Evolutionary conservation across 257 asterid genomes (phyloP).

Genomic region (Cynanchum wilfordii): DNA sequence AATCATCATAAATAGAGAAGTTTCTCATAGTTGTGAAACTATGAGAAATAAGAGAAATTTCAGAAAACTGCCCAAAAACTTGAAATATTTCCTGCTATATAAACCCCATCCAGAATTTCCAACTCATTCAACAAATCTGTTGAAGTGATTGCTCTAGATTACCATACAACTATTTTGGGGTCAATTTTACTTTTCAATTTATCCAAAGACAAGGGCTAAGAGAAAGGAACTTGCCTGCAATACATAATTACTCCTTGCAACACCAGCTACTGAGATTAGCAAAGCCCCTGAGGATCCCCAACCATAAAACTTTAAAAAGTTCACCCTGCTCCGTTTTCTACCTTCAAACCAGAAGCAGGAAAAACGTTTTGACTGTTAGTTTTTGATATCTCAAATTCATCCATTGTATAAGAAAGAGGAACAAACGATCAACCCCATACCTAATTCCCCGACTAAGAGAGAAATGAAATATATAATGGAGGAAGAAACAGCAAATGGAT

Average conservation of each 20-base stretch:
- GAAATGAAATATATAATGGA: slow-evolving; percentile 44
- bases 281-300: slow-evolving; percentile 58
- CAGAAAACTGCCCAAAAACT: not conserved
- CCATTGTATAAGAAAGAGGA: not conserved
- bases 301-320: slow-evolving; percentile 54
- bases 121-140: not conserved
- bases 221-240: slow-evolving; percentile 40
- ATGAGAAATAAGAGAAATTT: no score
- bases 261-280: slow-evolving; percentile 36
- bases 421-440: slow-evolving; percentile 25
- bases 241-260: slow-evolving; percentile 30
- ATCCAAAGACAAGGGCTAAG: not conserved
- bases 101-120: not conserved
- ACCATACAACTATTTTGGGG: no score
- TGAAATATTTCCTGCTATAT: not conserved
- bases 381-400: not conserved
- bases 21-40: not conserved
- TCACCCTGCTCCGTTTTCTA: slow-evolving; percentile 56
- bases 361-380: not conserved
- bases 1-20: not conserved
- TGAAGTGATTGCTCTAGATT: not conserved
- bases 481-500: slow-evolving; percentile 36
- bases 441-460: slow-evolving; percentile 66
- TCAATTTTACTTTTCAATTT: not conserved
- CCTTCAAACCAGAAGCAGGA: slow-evolving; percentile 40